phyloP scores from a whole-genome alignment of 805 yeast genomes.

The Yarrowia sp. region DNA sequence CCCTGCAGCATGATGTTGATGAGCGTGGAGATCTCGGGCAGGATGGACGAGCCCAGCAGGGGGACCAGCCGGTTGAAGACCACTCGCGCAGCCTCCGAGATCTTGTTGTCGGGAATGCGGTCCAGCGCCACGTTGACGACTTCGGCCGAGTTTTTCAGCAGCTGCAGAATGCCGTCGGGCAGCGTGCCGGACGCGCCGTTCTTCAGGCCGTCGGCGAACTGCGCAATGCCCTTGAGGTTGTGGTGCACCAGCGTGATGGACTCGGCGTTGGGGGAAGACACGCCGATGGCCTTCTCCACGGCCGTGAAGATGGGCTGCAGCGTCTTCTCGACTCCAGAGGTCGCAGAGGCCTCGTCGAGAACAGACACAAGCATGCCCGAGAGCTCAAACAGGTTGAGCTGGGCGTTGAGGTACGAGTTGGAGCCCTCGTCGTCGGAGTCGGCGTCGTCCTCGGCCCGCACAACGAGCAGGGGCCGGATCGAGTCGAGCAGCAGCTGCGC shows the following conservation, averaged over 20 bases:
- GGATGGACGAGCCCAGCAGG: conserved; percentile 53
- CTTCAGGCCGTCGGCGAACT: conserved; percentile 85
- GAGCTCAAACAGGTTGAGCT: conserved; percentile 80
- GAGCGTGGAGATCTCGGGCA: conserved; percentile 62
- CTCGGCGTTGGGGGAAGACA: conserved; percentile 36
- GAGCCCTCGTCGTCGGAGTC: conserved; percentile 49
- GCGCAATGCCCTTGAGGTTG: conserved; percentile 81
- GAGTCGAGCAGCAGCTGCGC: conserved; percentile 59
- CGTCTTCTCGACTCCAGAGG: conserved; percentile 57
- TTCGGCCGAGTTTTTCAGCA: conserved; percentile 68
- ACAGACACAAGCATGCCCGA: conserved; percentile 69
- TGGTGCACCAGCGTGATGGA: conserved; percentile 60
- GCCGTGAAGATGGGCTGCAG: conserved; percentile 73
- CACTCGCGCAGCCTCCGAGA: conserved; percentile 81
- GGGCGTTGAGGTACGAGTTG: conserved; percentile 61
- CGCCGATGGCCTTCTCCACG: conserved; percentile 59
- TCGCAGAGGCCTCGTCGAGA: conserved; percentile 44
- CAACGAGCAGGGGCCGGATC: conserved; percentile 56
- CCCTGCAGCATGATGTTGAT: conserved; percentile 63
- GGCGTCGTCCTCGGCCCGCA: conserved; percentile 52
- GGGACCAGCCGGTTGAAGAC: conserved; percentile 86
- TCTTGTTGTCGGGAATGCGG: conserved; percentile 60
- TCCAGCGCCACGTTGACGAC: conserved; percentile 83
- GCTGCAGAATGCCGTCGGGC: conserved; percentile 39
- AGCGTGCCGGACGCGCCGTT: conserved; percentile 39